These are phyloP conservation scores for Lactarius indigo DNA, from an alignment of 768 basidiomycete genomes.

Conservation along the genomic window DNA sequence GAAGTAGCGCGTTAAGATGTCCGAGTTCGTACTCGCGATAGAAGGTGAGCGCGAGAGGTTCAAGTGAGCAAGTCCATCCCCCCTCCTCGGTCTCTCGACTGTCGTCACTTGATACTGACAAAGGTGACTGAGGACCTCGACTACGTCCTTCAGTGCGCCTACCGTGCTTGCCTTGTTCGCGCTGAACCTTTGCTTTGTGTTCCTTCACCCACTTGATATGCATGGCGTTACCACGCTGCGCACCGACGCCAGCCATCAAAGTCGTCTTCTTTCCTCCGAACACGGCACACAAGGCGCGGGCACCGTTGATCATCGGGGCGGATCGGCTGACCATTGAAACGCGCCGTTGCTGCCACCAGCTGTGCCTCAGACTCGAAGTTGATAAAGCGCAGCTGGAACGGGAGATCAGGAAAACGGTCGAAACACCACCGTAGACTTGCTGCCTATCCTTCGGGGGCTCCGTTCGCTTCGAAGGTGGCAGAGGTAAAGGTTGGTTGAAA, in stretches of 20 bases:
- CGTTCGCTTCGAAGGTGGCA: conserved; percentile 13
- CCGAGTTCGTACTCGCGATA: conserved; percentile 79
- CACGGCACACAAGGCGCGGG: conserved; percentile 77
- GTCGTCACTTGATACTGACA: conserved; percentile 42
- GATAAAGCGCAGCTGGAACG: conserved; percentile 91
- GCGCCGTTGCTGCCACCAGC: conserved; percentile 61
- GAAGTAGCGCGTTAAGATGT: conserved; percentile 70
- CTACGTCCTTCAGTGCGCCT: conserved; percentile 23
- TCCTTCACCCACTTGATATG: conserved; percentile 81
- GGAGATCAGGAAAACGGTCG: conserved; percentile 90
- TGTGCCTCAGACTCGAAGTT: conserved; percentile 70
- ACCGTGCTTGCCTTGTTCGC: conserved; percentile 21
- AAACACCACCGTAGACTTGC: conserved; percentile 49
- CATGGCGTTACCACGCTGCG: conserved; percentile 81
- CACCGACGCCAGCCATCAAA: conserved; percentile 84
- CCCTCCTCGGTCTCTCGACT: conserved; percentile 24
- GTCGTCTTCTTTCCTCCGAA: conserved; percentile 81
- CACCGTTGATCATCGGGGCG: conserved; percentile 70
- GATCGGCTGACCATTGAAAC: conserved; percentile 69
- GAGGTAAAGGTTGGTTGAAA: conserved; percentile 48
- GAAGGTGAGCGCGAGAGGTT: conserved; percentile 68
- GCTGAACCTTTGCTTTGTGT: conserved; percentile 40
- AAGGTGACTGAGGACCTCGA: conserved; percentile 26
- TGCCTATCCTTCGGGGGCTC: conserved; percentile 16
- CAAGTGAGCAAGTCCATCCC: conserved; percentile 35